A percentile compares a stretch with the other conserved stretches of the same genome.
These are phyloP conservation scores for Trametes maxima DNA, from an alignment of 768 basidiomycete genomes.

Conservation along the genomic window DNA sequence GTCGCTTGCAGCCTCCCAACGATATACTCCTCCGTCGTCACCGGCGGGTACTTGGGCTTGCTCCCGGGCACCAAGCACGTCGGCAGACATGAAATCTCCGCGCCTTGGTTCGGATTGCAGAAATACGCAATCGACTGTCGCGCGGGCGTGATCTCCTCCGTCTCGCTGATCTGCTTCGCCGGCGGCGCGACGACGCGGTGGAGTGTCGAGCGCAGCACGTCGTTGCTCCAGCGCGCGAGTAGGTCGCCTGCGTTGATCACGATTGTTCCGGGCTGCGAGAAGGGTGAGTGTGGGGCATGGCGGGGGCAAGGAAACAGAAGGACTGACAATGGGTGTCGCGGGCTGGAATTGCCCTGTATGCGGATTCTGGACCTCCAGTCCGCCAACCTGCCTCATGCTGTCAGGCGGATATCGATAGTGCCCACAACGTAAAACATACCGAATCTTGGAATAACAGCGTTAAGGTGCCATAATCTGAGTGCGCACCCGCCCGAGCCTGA, in stretches of 20 bases:
- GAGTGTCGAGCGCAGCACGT: constrained; percentile 74
- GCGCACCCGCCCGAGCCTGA: constrained; percentile 80
- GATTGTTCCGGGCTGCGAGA: constrained; percentile 68
- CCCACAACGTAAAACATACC: not conserved
- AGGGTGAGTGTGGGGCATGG: too few relatives aligned
- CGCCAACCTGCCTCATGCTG: constrained; percentile 73
- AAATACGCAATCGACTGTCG: constrained; percentile 88
- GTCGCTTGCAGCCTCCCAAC: constrained; percentile 56
- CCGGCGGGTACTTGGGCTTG: constrained; percentile 63
- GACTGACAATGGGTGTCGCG: constrained; percentile 73
- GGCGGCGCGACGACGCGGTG: constrained; percentile 82
- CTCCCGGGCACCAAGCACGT: constrained; percentile 56
- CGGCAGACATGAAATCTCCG: constrained; percentile 71
- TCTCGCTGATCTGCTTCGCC: constrained; percentile 47
- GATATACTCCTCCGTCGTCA: constrained; percentile 78
- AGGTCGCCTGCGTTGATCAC: constrained; percentile 85
- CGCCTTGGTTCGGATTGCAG: constrained; percentile 77
- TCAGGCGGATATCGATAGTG: not conserved
- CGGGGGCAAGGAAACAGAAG: not conserved
- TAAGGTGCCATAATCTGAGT: constrained; percentile 55
- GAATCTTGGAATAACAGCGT: constrained; percentile 15
- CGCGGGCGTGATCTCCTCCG: constrained; percentile 58
- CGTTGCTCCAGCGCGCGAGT: constrained; percentile 82
- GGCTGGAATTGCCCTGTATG: constrained; percentile 72
- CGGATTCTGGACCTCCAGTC: constrained; percentile 81